Evolutionary conservation across 2,329 filamentous ascomycete species (phyloP).

Genomic region (Pseudogymnoascus sp.): DNA sequence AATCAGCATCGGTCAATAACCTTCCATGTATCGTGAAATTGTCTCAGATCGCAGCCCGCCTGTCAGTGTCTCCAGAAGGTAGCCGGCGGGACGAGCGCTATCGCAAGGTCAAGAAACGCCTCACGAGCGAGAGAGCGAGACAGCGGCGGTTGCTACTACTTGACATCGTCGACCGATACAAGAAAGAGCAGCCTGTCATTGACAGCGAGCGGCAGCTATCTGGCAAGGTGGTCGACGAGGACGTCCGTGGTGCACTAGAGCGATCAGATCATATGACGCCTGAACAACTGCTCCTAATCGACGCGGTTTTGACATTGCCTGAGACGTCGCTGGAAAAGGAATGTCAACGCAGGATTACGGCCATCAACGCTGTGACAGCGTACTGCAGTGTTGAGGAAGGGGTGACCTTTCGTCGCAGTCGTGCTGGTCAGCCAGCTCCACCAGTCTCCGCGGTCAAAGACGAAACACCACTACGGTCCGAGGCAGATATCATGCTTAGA

Average conservation of each 20-base stretch:
- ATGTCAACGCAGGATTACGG: constrained; percentile 13
- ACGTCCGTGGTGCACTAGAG: constrained; percentile 11
- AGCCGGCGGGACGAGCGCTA: background rate
- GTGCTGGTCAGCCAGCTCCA: background rate
- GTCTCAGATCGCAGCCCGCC: background rate
- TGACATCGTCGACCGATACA: constrained; percentile 12
- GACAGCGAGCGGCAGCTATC: constrained; percentile 12
- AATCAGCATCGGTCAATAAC: constrained; percentile 13
- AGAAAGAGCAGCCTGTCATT: constrained; percentile 14
- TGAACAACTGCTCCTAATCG: background rate
- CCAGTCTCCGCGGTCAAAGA: background rate
- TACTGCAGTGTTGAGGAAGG: constrained; percentile 12
- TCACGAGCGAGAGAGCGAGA: constrained; percentile 10
- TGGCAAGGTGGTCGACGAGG: constrained; percentile 5
- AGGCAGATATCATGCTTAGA: constrained; percentile 9
- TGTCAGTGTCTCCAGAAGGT: background rate
- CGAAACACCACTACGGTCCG: background rate
- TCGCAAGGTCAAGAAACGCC: background rate
- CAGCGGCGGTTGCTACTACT: constrained; percentile 12
- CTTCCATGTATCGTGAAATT: background rate
- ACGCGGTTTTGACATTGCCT: constrained; percentile 12
- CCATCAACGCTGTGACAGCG: constrained; percentile 12
- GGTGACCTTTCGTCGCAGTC: background rate
- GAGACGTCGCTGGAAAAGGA: constrained; percentile 13
- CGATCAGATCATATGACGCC: constrained; percentile 11